Base-by-base conservation (phyloP, 371 early-diverging fungal species). In the Rhizopus stolonifer region DNA sequence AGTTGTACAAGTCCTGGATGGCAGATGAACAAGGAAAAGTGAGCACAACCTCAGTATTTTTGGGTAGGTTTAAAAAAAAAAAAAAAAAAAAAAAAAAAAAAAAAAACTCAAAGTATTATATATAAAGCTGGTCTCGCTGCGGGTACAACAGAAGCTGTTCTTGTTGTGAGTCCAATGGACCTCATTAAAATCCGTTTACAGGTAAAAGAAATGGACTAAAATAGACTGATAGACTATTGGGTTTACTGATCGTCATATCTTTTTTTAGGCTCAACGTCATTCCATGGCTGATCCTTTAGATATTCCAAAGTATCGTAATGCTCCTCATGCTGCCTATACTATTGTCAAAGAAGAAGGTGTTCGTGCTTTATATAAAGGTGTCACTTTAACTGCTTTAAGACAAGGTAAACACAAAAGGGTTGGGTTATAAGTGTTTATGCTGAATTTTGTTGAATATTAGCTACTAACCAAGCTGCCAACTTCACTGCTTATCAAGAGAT, bases 381-480 rank as follows among this genome's bases (percentile, higher is more conserved):
- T 96, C 9, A 84, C 88, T 9, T 77, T 98, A 60, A 98, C 98
- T 4, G 95, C 95, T 18, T 77, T 95, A 22, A 88, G 98, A 60
- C 96, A 98, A 81, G 88, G 89, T 87, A 75, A 14, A 25, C 17
- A 11, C n/a, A n/a, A 14, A 4, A n/a, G n/a, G n/a, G n/a, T n/a
- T n/a, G n/a, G n/a, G n/a, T n/a, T n/a, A n/a, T n/a, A n/a, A n/a
- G n/a, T n/a, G n/a, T n/a, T n/a, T n/a, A n/a, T n/a, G n/a, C n/a
- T n/a, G n/a, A n/a, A n/a, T n/a, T n/a, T 32, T n/a, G 25, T 45
- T 8, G 23, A 3, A 45, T 45, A 22, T n/a, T n/a, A 88, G 95
- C 96, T 15, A 96, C 95, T 52, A 98, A 98, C 81, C 98, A 98
- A 74, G 98, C 97, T 38, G 97, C 93, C 64, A 98, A 98, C 83